phyloP scores from a whole-genome alignment of 345 rosid species.

The Eucalyptus brandiana region DNA sequence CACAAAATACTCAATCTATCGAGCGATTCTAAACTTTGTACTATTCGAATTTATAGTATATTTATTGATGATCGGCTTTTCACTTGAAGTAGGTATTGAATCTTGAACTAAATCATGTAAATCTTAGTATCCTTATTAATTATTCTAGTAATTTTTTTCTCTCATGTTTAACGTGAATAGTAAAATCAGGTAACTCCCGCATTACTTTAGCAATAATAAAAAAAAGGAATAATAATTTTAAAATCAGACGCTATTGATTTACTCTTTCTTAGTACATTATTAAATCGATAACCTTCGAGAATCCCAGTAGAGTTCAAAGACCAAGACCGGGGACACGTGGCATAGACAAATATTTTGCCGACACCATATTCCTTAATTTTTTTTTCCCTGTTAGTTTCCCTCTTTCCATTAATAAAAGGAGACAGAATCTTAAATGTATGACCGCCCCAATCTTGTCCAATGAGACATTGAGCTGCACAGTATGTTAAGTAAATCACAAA shows the following conservation, averaged over 20 bases:
- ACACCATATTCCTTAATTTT: not conserved
- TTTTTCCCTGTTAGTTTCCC: not conserved
- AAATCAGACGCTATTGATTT: not conserved
- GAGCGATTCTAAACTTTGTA: not conserved
- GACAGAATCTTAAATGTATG: not conserved
- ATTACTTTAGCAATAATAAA: not conserved
- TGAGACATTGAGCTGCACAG: not conserved
- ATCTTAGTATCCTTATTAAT: not conserved
- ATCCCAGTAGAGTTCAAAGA: not conserved
- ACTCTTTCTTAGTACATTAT: not conserved
- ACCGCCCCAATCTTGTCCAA: not conserved
- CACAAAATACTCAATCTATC: not conserved
- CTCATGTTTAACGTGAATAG: not conserved
- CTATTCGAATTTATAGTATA: not conserved
- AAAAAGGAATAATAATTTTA: not conserved
- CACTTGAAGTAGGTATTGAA: not conserved
- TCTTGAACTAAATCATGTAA: not conserved
- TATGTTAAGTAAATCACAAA: not conserved
- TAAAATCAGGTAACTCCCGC: not conserved
- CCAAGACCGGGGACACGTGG: not conserved
- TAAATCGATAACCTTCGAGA: not conserved
- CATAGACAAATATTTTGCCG: not conserved
- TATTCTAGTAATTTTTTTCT: not conserved
- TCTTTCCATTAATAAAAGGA: not conserved
- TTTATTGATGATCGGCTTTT: not conserved